Conservation (phyloP, 306 rosid genomes). For the Cucurbita maxima region DNA sequence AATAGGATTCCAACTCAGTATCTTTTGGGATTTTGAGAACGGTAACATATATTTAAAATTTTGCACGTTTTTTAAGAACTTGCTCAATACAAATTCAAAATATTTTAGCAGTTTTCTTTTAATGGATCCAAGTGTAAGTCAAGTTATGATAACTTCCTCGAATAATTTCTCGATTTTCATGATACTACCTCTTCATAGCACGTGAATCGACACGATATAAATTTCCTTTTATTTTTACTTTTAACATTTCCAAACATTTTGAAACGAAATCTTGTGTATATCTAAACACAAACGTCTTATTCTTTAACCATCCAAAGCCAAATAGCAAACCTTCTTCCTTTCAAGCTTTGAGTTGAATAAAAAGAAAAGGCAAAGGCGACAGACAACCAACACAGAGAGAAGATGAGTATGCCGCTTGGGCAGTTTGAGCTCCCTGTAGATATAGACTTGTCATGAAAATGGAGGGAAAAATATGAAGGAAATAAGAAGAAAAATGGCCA, state of each 20-base stretch:
- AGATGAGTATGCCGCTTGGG: not conserved
- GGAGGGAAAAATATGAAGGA: not conserved
- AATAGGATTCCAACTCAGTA: no score
- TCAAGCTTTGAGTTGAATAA: not conserved
- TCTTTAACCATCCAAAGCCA: not conserved
- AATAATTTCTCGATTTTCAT: no score
- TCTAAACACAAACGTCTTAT: not conserved
- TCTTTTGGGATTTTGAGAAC: no score
- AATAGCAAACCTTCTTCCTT: not conserved
- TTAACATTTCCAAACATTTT: not conserved
- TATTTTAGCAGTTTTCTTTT: no score
- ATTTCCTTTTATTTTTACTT: no score
- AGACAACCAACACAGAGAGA: not conserved
- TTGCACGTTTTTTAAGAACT: no score
- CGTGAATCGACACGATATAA: not conserved
- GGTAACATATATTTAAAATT: no score
- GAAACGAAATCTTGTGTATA: not conserved
- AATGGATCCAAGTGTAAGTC: no score
- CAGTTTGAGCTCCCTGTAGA: conserved; percentile 1
- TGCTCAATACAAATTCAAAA: no score
- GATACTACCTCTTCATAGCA: not conserved
- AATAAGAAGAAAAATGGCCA: not conserved
- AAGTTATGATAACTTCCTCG: no score
- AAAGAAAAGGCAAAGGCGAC: not conserved
- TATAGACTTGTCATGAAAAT: conserved; percentile 4